These are phyloP conservation scores for Sambucus nigra DNA, from an alignment of 129 eudicot genomes.

Conservation along the genomic window DNA sequence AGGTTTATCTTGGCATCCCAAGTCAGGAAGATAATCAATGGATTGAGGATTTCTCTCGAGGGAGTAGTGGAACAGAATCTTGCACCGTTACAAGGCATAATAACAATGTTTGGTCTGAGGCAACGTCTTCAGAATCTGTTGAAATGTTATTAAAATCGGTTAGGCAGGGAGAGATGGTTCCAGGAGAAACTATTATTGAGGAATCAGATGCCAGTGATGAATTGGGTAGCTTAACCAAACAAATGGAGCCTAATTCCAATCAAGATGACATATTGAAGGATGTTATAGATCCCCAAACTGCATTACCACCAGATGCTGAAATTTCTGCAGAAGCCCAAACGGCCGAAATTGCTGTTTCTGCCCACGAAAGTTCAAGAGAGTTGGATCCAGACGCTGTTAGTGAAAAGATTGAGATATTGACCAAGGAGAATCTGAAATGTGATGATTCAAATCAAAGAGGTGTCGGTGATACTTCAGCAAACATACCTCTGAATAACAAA, in stretches of 20 bases:
- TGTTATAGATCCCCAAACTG: neutral
- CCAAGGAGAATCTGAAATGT: conserved; percentile 14
- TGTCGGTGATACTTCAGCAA: conserved; percentile 8
- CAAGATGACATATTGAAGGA: conserved; percentile 13
- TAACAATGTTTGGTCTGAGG: conserved; percentile 96
- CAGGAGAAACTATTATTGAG: conserved; percentile 21
- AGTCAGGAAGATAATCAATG: conserved; percentile 90
- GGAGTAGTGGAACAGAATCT: conserved; percentile 58
- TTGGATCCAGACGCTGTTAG: conserved; percentile 24
- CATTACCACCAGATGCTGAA: conserved; percentile 13
- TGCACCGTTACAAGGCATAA: conserved; percentile 60
- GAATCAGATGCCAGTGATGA: conserved; percentile 28
- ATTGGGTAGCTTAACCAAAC: conserved; percentile 16
- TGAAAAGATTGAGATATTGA: conserved; percentile 17
- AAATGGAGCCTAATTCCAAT: conserved; percentile 19
- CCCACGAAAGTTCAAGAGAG: conserved; percentile 14
- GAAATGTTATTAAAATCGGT: conserved; percentile 93
- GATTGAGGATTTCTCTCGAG: conserved; percentile 87
- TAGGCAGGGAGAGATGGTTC: conserved; percentile 57
- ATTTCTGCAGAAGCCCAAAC: conserved; percentile 21
- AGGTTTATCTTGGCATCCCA: conserved; percentile 84
- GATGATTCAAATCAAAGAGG: conserved; percentile 26
- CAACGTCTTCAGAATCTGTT: conserved; percentile 95
- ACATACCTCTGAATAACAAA: conserved; percentile 18
- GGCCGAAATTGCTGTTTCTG: conserved; percentile 13